Evolutionary conservation across 495 filamentous ascomycete species (phyloP).

Genomic region (Hyphodiscus hymeniophilus): DNA sequence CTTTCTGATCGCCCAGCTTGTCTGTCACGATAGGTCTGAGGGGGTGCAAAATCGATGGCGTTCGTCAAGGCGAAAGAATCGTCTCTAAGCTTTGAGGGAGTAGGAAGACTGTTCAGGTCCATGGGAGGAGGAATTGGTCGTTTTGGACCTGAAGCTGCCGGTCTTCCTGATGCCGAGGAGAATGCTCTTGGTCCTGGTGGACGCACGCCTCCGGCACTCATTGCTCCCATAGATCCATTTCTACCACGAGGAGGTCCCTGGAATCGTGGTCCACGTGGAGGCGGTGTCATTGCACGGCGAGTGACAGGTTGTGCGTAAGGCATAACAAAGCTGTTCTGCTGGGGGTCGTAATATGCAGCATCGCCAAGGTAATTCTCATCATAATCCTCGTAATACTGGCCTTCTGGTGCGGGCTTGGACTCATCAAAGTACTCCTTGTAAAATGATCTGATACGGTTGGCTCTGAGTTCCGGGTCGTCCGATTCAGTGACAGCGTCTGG

Average conservation of each 20-base stretch:
- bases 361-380: slow-evolving; percentile 56
- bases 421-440: slow-evolving; percentile 99
- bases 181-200: slow-evolving; percentile 46
- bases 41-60: slow-evolving; percentile 84
- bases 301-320: slow-evolving; percentile 73
- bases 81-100: slow-evolving; percentile 77
- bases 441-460: slow-evolving; percentile 94
- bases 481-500: slow-evolving; percentile 67
- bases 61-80: slow-evolving; percentile 62
- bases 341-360: slow-evolving; percentile 63
- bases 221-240: slow-evolving; percentile 26
- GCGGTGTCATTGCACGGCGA: slow-evolving; percentile 95
- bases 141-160: slow-evolving; percentile 30
- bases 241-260: slow-evolving; percentile 37
- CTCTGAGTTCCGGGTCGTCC: slow-evolving; percentile 85
- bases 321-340: slow-evolving; percentile 65
- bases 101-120: slow-evolving; percentile 69
- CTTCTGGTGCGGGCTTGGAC: slow-evolving; percentile 43
- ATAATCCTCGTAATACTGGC: slow-evolving; percentile 62
- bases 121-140: slow-evolving; percentile 66
- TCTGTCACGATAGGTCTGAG: slow-evolving; percentile 55
- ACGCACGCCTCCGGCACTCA: slow-evolving; percentile 22
- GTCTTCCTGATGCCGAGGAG: slow-evolving; percentile 58
- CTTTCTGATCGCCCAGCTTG: slow-evolving; percentile 71
- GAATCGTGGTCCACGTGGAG: slow-evolving; percentile 72